Conservation (phyloP, 2,329 filamentous ascomycete species). For the Fonsecaea erecta region DNA sequence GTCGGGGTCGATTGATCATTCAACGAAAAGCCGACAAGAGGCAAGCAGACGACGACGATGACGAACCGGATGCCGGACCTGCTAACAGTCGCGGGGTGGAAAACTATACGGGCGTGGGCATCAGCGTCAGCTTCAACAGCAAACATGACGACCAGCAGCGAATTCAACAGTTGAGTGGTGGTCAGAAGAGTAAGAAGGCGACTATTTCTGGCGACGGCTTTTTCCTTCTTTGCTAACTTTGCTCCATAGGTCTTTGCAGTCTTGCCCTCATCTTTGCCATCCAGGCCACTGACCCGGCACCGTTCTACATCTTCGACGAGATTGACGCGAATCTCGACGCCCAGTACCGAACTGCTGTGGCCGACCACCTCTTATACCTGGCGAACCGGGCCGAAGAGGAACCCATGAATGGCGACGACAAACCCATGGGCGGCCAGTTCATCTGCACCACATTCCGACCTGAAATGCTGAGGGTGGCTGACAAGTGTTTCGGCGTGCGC, state of each 20-base stretch:
- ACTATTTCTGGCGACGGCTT: not conserved
- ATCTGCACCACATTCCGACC: slow-evolving; percentile 99
- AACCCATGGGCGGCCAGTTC: slow-evolving; percentile 68
- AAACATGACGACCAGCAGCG: slow-evolving; percentile 98
- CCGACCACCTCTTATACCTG: slow-evolving; percentile 81
- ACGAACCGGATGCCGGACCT: slow-evolving; percentile 66
- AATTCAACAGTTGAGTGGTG: slow-evolving; percentile 95
- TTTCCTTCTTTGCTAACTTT: slow-evolving; percentile 33
- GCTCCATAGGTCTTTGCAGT: slow-evolving; percentile 75
- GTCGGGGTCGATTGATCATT: slow-evolving; percentile 88
- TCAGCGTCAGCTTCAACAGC: slow-evolving; percentile 97
- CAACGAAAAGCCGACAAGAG: slow-evolving; percentile 83
- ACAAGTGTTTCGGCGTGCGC: slow-evolving; percentile 96
- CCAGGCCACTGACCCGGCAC: slow-evolving; percentile 93
- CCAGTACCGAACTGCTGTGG: slow-evolving; percentile 95
- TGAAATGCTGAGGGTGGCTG: slow-evolving; percentile 91
- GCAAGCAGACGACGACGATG: slow-evolving; percentile 62
- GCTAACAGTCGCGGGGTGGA: slow-evolving; percentile 70
- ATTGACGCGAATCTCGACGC: slow-evolving; percentile 98
- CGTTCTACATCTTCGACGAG: slow-evolving; percentile 99
- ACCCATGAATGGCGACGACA: slow-evolving; percentile 48
- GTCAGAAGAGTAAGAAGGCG: slow-evolving; percentile 83
- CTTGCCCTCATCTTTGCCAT: slow-evolving; percentile 99
- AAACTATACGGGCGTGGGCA: slow-evolving; percentile 94
- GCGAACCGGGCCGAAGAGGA: slow-evolving; percentile 65